Percentiles rank a stretch among this genome's conserved stretches.
Conservation (phyloP, 208 protist genomes). For the Paratrypanosoma confusum region DNA sequence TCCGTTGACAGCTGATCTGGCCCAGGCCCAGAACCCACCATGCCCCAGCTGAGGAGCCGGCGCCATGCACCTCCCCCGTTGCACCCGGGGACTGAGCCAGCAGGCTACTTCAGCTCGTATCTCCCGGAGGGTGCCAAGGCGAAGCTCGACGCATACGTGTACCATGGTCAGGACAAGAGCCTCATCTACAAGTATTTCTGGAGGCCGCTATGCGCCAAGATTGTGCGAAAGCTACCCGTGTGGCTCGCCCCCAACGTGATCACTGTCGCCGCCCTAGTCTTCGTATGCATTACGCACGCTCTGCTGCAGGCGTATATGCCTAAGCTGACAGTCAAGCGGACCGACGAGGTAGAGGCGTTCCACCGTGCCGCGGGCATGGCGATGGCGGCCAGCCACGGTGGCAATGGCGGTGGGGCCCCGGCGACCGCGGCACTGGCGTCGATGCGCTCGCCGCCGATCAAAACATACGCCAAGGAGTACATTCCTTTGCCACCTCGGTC, state of each 20-base stretch:
- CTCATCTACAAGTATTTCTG: conserved; percentile 74
- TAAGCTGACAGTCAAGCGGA: conserved; percentile 30
- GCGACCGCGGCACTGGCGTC: no score
- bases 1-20: no score
- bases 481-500: conserved; percentile 33
- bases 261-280: conserved; percentile 63
- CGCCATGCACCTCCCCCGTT: no score
- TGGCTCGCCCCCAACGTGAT: conserved; percentile 83
- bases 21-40: no score
- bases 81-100: no score
- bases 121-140: conserved; percentile 34
- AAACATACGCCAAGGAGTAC: conserved; percentile 17
- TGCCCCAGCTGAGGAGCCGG: no score
- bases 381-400: no score
- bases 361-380: neutral
- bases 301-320: conserved; percentile 63
- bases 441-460: no score
- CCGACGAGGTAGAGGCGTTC: conserved; percentile 5
- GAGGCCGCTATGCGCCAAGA: conserved; percentile 27
- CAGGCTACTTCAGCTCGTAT: conserved; percentile 13
- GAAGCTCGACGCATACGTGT: conserved; percentile 36
- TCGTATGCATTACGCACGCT: conserved; percentile 44
- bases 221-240: conserved; percentile 41
- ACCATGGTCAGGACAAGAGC: conserved; percentile 58
- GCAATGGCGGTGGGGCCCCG: neutral